Evolutionary conservation across 2,329 filamentous ascomycete species (phyloP), one percentile per base, ranked within the genome.

Genomic region (Fusarium coicis): DNA sequence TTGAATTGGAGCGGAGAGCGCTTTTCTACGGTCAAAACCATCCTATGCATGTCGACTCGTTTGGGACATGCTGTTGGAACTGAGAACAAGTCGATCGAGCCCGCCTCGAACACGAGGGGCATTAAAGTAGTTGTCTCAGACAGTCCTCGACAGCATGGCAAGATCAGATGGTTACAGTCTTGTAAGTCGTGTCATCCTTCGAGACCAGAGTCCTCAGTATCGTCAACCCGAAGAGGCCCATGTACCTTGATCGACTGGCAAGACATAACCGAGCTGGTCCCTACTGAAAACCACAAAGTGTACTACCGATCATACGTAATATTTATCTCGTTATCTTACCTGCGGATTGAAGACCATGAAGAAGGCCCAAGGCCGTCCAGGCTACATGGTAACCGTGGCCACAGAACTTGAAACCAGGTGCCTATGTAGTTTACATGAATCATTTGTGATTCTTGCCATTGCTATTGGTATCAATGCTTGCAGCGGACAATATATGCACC

Each of bases 211-310:
- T 39, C 40, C 34, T 60, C 28, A 28, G 57, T 68, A 63, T 46
- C 32, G 54, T 53, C 30, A 50, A 47, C 28, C 36, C 21, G 46
- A 59, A 66, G 64, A 62, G 63, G 47, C 47, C 59, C 63, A 66
- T 66, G 59, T 46, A 65, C 60, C 30, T 58, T 60, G 74, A 76
- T 76, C 71, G 63, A 50, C 71, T 50, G 59, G 60, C 63, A 76
- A 63, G 68, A 46, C 61, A 66, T 61, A 76, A 70, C 66, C 57
- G 64, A 77, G 61, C 37, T 67, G 36, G 70, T 68, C 73, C 73
- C 70, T 74, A 62, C 66, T 66, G 43, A 63, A 59, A 70, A 62
- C 64, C 53, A 63, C 49, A 56, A 63, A 21, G 63, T 66, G 26
- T 37, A 66, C 52, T 65, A 59, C 43, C 44, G 49, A 54, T 54